Evolutionary conservation across 1,139 yeast genomes (phyloP), one percentile per base, ranked within the genome.

Genomic region (Arxiozyma telluris): DNA sequence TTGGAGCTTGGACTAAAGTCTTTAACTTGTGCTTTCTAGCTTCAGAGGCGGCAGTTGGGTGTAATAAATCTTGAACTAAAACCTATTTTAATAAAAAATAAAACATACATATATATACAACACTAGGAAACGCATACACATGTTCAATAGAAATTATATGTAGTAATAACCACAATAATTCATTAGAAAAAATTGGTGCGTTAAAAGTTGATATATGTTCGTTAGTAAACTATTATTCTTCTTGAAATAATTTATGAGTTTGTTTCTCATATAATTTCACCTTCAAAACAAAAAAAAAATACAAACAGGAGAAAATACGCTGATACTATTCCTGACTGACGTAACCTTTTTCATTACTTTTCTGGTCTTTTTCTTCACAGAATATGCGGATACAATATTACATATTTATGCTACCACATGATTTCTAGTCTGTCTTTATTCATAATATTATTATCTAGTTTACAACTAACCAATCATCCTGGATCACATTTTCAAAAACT

Each of bases 11-110:
- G 67, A 93, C 98, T 74, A 93, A 87, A 73, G 87, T 84, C 90
- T 93, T 93, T 75, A 91, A 84, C 82, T 93, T 93, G 88, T 93
- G 96, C 80, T 91, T 85, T 78, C 83, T 85, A 72, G 89, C 91
- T 84, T 93, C 98, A 67, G 96, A 77, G 75, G 91, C 93, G 75
- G 96, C 87, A 76, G 87, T 77, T 78, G 98, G 98, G 94, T 93
- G 87, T 78, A 93, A 87, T 73, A 88, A 85, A 84, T 88, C 96
- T 82, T 87, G 94, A 81, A 90, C 96, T 82, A 88, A 85, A 86
- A 87, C 96, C 96, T 74, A 63, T 57, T 56, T 56, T 44, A 48
- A 21, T 39, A 46, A 43, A 47, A 47, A 44, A 30, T 9, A 12
- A 44, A 30, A 20, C 18, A 34, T 27, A 2, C 6, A 44, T 11